Evolutionary conservation across 2,329 filamentous ascomycete species (phyloP), one percentile per base, ranked within the genome.

Genomic region (Teratosphaeria viscida): DNA sequence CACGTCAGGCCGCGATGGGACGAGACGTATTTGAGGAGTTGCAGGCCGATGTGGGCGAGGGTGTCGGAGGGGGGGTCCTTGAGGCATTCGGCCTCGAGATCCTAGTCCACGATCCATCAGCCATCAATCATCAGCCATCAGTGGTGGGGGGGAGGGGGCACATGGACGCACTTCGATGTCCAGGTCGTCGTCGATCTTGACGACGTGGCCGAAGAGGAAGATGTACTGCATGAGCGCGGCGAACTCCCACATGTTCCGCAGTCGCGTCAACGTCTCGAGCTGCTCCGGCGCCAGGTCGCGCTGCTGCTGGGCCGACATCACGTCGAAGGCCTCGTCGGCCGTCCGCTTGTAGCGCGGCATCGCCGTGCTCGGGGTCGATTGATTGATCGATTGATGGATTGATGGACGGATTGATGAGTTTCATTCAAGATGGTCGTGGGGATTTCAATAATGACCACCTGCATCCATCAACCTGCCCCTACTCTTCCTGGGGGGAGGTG

Each of bases 161-260:
- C n/a, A 23, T 16, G n/a, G 5, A 49, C 77, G 68, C 83, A 96
- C 94, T 78, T 97, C 92, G 64, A 96, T 88, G 70, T 92, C 90
- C 63, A 96, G 81, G 70, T 88, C 85, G 63, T 95, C 88, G 67
- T 94, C 87, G 65, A 97, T 89, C 77, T 95, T 96, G 72, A 95
- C 86, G 52, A 86, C 86, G 68, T 88, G 86, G 62, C 92, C 92
- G 74, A 99, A 99, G 49, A 92, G 84, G 72, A 87, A 89, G 62
- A 97, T 89, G 82, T 91, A 99, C 76, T 99, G 92, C 76, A 88
- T 91, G 7, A 97, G 78, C 70, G 91, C 92, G 62, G 92, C 90
- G 75, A 97, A 96, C 74, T 96, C 89, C 92, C 92, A 97, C 81
- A 89, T 91, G 72, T 89, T 94, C 63, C 92, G 85, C 66, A 97